phyloP scores from a whole-genome alignment of 139 green algal genomes.

The Astrephomene gubernaculifera region DNA sequence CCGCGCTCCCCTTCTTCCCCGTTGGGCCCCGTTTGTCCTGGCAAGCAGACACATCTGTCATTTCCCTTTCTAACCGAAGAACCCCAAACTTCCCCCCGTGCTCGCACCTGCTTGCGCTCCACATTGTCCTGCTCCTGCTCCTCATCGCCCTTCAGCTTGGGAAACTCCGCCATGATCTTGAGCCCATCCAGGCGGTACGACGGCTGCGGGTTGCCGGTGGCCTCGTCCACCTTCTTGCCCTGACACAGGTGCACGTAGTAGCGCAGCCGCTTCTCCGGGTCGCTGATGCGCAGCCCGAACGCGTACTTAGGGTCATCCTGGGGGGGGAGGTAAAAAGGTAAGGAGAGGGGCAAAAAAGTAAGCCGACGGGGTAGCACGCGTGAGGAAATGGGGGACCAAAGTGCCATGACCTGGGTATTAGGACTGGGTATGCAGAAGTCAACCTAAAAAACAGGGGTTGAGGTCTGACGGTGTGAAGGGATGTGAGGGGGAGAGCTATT shows the following conservation, averaged over 20 bases:
- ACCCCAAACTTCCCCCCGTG: too few relatives aligned
- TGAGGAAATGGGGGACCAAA: too few relatives aligned
- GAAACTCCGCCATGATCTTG: conserved; percentile 94
- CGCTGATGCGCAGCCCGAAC: conserved; percentile 67
- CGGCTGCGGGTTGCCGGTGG: conserved; percentile 87
- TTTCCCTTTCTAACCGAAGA: neutral
- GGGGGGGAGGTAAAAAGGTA: neutral
- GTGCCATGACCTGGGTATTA: too few relatives aligned
- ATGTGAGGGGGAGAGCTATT: too few relatives aligned
- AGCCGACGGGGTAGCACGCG: too few relatives aligned
- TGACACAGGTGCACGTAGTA: conserved; percentile 75
- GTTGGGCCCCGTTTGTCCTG: too few relatives aligned
- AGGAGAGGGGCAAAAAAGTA: too few relatives aligned
- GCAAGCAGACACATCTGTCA: too few relatives aligned
- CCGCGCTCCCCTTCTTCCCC: too few relatives aligned
- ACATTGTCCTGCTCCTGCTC: conserved; percentile 68
- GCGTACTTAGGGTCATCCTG: conserved; percentile 84
- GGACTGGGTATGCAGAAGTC: too few relatives aligned
- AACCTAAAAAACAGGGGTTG: too few relatives aligned
- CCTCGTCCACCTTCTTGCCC: conserved; percentile 62
- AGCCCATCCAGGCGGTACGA: conserved; percentile 87
- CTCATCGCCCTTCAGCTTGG: conserved; percentile 82
- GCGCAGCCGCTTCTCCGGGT: conserved; percentile 80
- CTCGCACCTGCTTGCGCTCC: conserved; percentile 79
- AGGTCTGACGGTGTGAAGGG: too few relatives aligned